Evolutionary conservation across 495 filamentous ascomycete species (phyloP).

Genomic region (Penicillium bialowiezense): DNA sequence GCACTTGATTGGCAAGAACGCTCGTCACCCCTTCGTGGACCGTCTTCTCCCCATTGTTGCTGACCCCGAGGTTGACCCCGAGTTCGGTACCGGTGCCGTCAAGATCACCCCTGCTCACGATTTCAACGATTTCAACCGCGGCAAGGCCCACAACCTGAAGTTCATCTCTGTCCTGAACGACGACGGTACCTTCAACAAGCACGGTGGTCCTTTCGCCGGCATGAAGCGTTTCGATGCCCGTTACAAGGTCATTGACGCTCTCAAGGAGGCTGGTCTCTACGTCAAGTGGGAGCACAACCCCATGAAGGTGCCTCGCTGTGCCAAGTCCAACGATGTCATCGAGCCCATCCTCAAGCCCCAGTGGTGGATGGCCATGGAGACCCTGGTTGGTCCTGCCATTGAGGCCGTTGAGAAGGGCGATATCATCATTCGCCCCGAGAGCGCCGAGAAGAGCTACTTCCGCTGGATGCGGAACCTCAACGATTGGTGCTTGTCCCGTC

Average conservation of each 20-base stretch:
- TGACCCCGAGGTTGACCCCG: constrained; percentile 66
- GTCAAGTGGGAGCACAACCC: constrained; percentile 75
- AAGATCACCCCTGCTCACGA: constrained; percentile 82
- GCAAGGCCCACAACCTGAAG: constrained; percentile 61
- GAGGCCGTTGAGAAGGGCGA: constrained; percentile 64
- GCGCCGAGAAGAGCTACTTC: constrained; percentile 66
- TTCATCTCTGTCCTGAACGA: constrained; percentile 53
- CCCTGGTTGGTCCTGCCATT: constrained; percentile 57
- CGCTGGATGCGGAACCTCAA: constrained; percentile 72
- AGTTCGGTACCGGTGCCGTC: constrained; percentile 77
- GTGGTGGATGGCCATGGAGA: constrained; percentile 72
- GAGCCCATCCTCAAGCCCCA: constrained; percentile 79
- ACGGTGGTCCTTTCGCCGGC: constrained; percentile 59
- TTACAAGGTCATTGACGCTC: constrained; percentile 64
- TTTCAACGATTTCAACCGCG: constrained; percentile 72
- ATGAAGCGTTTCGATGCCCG: constrained; percentile 76
- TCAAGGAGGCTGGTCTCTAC: constrained; percentile 69
- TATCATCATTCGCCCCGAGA: constrained; percentile 70
- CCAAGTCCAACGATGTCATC: constrained; percentile 75
- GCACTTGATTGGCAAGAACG: constrained; percentile 69
- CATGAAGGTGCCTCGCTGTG: constrained; percentile 76
- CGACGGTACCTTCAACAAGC: constrained; percentile 62
- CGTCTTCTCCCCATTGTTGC: constrained; percentile 67
- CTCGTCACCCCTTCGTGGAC: constrained; percentile 67
- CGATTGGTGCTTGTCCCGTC: constrained; percentile 79